These are phyloP conservation scores for Kurtzmaniella quercitrusa DNA, from an alignment of 1,139 yeast species.

Conservation along the genomic window DNA sequence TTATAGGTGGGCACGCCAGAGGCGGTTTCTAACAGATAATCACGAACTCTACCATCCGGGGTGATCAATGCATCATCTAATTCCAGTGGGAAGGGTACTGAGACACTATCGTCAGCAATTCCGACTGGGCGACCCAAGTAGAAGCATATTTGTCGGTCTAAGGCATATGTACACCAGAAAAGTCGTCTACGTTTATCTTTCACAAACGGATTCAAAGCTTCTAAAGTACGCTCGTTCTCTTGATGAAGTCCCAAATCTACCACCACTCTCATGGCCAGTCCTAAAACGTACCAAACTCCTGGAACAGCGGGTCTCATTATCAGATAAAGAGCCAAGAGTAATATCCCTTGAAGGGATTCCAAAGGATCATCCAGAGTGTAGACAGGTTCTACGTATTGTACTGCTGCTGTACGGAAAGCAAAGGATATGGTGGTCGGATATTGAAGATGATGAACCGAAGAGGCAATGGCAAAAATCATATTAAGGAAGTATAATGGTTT, in stretches of 20 bases:
- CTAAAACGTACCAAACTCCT: constrained; percentile 89
- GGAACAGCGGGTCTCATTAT: constrained; percentile 76
- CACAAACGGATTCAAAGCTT: constrained; percentile 47
- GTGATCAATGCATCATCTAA: constrained; percentile 65
- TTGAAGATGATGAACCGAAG: constrained; percentile 68
- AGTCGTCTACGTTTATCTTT: constrained; percentile 71
- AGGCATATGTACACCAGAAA: constrained; percentile 85
- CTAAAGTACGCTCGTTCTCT: constrained; percentile 31
- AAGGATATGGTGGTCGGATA: constrained; percentile 68
- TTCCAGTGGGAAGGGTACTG: constrained; percentile 64
- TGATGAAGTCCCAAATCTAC: constrained; percentile 82
- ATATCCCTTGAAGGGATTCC: constrained; percentile 68
- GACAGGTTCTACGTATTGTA: constrained; percentile 55
- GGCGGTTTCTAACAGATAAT: constrained; percentile 18
- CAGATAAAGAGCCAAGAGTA: constrained; percentile 66
- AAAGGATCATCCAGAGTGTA: constrained; percentile 57
- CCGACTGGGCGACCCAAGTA: constrained; percentile 73
- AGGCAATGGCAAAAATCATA: constrained; percentile 75
- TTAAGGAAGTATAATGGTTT: constrained; percentile 58
- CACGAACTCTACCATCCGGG: constrained; percentile 10
- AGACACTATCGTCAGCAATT: constrained; percentile 65
- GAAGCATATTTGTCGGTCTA: constrained; percentile 76
- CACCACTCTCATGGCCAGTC: constrained; percentile 73
- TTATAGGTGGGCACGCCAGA: constrained; percentile 58
- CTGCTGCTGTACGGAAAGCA: constrained; percentile 68